These are phyloP conservation scores for Pestalotiopsis sp. DNA, from an alignment of 2,329 filamentous ascomycete genomes.

Conservation along the genomic window DNA sequence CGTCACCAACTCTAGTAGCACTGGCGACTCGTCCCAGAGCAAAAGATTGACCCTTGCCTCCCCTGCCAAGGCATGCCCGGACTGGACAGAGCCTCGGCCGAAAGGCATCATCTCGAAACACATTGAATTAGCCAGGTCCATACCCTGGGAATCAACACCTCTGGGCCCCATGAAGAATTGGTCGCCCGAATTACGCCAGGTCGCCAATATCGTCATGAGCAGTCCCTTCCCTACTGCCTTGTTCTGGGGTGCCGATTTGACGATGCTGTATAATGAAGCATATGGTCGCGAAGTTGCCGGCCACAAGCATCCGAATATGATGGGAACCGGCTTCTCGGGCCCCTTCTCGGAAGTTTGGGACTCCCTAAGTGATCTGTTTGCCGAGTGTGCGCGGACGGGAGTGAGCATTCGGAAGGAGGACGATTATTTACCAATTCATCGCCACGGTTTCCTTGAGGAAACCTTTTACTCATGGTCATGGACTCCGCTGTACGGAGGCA, in stretches of 20 bases:
- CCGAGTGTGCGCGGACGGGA: constrained; percentile 38
- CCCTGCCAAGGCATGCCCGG: constrained; percentile 36
- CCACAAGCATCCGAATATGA: constrained; percentile 53
- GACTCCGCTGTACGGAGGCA: constrained; percentile 40
- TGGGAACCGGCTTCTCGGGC: constrained; percentile 59
- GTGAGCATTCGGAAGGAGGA: constrained; percentile 35
- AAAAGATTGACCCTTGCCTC: constrained; percentile 30
- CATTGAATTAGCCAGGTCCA: constrained; percentile 30
- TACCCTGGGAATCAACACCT: constrained; percentile 46
- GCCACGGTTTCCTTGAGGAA: constrained; percentile 40
- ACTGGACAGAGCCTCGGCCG: constrained; percentile 35
- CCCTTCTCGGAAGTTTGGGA: constrained; percentile 57
- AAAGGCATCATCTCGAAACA: constrained; percentile 33
- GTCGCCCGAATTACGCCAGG: constrained; percentile 46
- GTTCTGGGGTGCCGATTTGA: constrained; percentile 65
- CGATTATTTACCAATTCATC: constrained; percentile 33
- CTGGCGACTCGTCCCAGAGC: constrained; percentile 27
- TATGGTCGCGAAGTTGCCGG: constrained; percentile 59
- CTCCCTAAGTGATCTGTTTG: constrained; percentile 31
- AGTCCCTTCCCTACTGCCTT: constrained; percentile 51
- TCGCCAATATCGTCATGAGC: constrained; percentile 38
- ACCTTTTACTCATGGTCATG: constrained; percentile 41
- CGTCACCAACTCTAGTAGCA: constrained; percentile 28
- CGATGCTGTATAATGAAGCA: constrained; percentile 67
- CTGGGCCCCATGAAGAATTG: constrained; percentile 46